Percentiles rank a stretch among this genome's conserved stretches.
Evolutionary conservation across 2,329 filamentous ascomycete genomes (phyloP).

Genomic region (Annulohypoxylon truncatum): DNA sequence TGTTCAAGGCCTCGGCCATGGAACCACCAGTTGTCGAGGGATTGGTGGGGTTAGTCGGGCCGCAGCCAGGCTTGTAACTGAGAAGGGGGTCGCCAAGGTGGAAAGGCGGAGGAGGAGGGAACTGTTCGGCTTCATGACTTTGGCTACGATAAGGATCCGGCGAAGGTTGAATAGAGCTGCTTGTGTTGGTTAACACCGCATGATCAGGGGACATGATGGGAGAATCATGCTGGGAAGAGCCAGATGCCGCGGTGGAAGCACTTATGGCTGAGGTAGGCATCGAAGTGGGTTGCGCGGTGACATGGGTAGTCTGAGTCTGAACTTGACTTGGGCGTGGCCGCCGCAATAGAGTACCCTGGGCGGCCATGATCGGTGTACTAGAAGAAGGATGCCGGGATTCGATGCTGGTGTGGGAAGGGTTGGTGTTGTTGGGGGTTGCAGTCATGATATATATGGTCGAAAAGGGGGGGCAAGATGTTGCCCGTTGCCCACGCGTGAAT

Average conservation of each 20-base stretch:
- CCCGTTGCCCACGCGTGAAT: conserved; percentile 44
- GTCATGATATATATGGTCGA: conserved; percentile 50
- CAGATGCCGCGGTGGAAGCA: conserved; percentile 66
- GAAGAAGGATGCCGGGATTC: conserved; percentile 47
- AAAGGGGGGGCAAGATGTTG: conserved; percentile 38
- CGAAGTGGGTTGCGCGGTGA: conserved; percentile 53
- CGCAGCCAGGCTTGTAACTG: conserved; percentile 69
- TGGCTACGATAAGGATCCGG: conserved; percentile 71
- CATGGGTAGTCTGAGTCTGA: conserved; percentile 62
- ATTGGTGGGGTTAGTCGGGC: conserved; percentile 72
- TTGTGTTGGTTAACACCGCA: conserved; percentile 62
- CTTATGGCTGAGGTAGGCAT: conserved; percentile 66
- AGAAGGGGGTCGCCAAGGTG: conserved; percentile 80
- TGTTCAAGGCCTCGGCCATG: conserved; percentile 56
- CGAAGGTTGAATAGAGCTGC: conserved; percentile 74
- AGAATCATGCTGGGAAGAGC: conserved; percentile 66
- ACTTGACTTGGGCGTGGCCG: conserved; percentile 60
- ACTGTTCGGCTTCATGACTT: conserved; percentile 65
- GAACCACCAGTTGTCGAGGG: conserved; percentile 66
- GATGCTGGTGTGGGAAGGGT: conserved; percentile 47
- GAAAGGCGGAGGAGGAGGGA: conserved; percentile 65
- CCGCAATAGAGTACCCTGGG: conserved; percentile 55
- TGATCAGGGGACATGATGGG: conserved; percentile 68
- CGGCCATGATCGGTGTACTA: conserved; percentile 56
- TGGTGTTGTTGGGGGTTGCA: conserved; percentile 47